These are phyloP conservation scores for Pichia ethanolica DNA, from an alignment of 805 yeast genomes.

Conservation along the genomic window DNA sequence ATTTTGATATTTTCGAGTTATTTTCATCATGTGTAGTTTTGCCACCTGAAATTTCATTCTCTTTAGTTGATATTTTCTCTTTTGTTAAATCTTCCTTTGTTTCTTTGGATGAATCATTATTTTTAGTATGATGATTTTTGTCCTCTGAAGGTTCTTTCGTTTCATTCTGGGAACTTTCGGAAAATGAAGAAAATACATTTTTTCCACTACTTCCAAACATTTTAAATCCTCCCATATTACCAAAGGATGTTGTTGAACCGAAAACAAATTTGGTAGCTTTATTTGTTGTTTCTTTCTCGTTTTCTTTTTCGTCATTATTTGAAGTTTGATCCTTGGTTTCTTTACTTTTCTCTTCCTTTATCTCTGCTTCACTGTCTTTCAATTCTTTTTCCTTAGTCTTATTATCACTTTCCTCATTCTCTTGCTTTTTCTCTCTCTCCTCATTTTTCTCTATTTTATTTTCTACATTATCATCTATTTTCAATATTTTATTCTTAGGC, in stretches of 20 bases:
- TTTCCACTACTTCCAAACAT: slow-evolving; percentile 22
- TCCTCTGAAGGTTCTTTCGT: not conserved
- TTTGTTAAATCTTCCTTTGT: not conserved
- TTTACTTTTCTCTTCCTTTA: not conserved
- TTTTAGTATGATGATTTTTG: not conserved
- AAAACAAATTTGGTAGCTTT: slow-evolving; percentile 36
- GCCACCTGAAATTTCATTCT: not conserved
- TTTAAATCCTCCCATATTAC: slow-evolving; percentile 34
- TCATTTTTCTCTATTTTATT: not conserved
- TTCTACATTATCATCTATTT: not conserved
- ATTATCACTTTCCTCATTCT: not conserved
- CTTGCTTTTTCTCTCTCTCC: not conserved
- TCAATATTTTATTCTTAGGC: no score
- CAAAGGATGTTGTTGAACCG: slow-evolving; percentile 47
- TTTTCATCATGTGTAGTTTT: not conserved
- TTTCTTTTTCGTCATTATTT: slow-evolving; percentile 4
- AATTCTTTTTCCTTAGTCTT: slow-evolving; percentile 3
- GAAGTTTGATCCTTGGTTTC: not conserved
- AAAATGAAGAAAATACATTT: slow-evolving; percentile 30
- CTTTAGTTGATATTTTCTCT: slow-evolving; percentile 2
- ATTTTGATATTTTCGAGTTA: not conserved
- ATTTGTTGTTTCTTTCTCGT: not conserved
- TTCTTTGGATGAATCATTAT: not conserved
- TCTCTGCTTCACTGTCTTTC: slow-evolving; percentile 1
- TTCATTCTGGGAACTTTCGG: no score